Base-by-base conservation (phyloP, 2,329 filamentous ascomycete genomes). In the Fusarium avenaceum region DNA sequence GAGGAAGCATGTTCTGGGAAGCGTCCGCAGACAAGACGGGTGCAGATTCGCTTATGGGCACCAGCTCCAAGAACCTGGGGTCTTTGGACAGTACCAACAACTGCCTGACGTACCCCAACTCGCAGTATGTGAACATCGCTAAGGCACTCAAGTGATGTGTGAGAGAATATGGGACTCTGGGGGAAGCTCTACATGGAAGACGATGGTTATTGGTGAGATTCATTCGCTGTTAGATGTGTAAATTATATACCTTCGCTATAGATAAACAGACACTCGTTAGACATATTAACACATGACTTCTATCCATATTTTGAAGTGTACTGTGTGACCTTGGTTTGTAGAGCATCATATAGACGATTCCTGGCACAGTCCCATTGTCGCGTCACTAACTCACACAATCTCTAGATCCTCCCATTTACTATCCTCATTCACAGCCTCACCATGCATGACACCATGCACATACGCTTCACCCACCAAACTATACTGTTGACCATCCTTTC, bases 1-100 rank as follows among this genome's bases (percentile, higher is more conserved):
- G 89, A 5, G 92, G 92, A 19, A 88, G 86, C 22, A 95, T 96
- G 92, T 96, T 92, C 86, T 96, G 92, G 92, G 92, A 96, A 76
- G 89, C 87, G 11, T 92, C 88, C 60, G 88, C 84, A 4, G 93
- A 96, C 75, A 85, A 85, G 72, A 82, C 72, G 6, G 87, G 84
- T 15, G 79, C 77, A 11, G 83, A 84, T 4, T 92, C 89, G 69
- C 79, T 95, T 66, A 89, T 91, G 46, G 72, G 76, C n/a, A 84
- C 84, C 3, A 76, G 72, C 2, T 78, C 84, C 4, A 81, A 81
- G 13, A 78, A 80, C 2, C 71, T 76, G 2, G 76, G 76, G 2
- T 74, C 71, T 4, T 72, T 87, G 4, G 84, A 87, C 46, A 75
- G 74, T 19, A 79, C 73, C 3, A 69, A 80, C 62, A 89, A 89